Conservation (phyloP, 2,329 filamentous ascomycete genomes). For the Parastagonospora avenae region DNA sequence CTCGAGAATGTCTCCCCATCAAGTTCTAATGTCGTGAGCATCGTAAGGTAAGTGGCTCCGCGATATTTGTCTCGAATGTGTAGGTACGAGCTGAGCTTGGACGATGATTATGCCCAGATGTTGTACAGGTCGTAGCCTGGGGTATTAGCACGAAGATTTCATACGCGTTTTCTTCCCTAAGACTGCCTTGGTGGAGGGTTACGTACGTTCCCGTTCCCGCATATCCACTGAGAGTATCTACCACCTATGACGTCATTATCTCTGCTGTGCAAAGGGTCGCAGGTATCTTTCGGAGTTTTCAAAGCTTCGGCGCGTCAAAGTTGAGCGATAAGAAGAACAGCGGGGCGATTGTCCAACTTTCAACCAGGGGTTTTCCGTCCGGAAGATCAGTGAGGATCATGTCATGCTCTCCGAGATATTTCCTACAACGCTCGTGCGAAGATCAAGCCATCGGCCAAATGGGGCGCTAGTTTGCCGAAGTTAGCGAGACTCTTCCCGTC, state of each 20-base stretch:
- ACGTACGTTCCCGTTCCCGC: too few relatives aligned
- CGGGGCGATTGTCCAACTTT: constrained; percentile 1
- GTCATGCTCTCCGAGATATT: constrained; percentile 7
- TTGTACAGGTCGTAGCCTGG: too few relatives aligned
- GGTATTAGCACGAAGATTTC: too few relatives aligned
- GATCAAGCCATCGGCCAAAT: constrained; percentile 1
- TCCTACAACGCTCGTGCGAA: background rate
- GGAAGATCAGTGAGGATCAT: background rate
- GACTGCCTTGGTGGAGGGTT: too few relatives aligned
- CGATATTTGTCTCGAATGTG: too few relatives aligned
- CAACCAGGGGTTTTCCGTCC: background rate
- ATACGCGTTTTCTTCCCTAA: too few relatives aligned
- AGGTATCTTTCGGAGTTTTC: background rate
- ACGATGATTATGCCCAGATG: too few relatives aligned
- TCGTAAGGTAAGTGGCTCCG: too few relatives aligned
- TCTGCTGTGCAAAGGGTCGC: background rate
- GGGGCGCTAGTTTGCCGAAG: background rate
- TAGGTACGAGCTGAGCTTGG: too few relatives aligned
- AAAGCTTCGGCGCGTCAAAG: background rate
- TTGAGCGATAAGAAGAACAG: constrained; percentile 1
- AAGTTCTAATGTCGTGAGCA: too few relatives aligned
- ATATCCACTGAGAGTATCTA: background rate
- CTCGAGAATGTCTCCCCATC: too few relatives aligned
- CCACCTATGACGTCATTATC: background rate
- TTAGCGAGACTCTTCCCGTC: background rate